Evolutionary conservation across 257 asterid genomes (phyloP).

Genomic region (Lycium barbarum): DNA sequence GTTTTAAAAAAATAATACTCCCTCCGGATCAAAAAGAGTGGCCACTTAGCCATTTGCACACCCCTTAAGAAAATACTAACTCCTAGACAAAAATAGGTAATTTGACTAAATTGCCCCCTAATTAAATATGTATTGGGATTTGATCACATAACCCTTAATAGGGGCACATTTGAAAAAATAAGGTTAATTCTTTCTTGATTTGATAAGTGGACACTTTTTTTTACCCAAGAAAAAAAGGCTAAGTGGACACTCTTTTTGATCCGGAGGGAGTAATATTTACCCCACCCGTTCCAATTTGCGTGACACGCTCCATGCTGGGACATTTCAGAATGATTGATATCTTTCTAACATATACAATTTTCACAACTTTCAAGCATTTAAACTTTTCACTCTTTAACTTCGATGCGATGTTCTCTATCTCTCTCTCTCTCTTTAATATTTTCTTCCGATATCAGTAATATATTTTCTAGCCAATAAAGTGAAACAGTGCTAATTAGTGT

Average conservation of each 20-base stretch:
- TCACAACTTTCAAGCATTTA: background rate
- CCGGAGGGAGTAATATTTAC: background rate
- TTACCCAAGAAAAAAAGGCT: too few relatives aligned
- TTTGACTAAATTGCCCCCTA: too few relatives aligned
- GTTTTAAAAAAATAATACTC: background rate
- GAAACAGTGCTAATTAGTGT: background rate
- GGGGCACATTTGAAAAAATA: too few relatives aligned
- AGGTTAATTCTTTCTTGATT: too few relatives aligned
- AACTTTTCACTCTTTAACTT: background rate
- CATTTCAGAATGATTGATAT: constrained; percentile 10
- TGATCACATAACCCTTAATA: too few relatives aligned
- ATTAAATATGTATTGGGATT: too few relatives aligned
- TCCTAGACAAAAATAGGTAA: too few relatives aligned
- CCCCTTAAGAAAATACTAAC: too few relatives aligned
- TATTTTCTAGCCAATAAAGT: background rate
- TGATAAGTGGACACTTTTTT: too few relatives aligned
- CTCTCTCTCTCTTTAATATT: background rate
- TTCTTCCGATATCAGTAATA: background rate
- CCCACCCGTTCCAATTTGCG: background rate
- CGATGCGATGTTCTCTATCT: background rate
- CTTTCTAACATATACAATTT: background rate
- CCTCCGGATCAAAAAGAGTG: too few relatives aligned
- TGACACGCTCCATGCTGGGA: background rate
- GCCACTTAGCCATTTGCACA: too few relatives aligned
- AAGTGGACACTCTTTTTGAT: too few relatives aligned